These are phyloP conservation scores for Debaryomyces robertsiae DNA, from an alignment of 1,139 yeast genomes.

Conservation along the genomic window DNA sequence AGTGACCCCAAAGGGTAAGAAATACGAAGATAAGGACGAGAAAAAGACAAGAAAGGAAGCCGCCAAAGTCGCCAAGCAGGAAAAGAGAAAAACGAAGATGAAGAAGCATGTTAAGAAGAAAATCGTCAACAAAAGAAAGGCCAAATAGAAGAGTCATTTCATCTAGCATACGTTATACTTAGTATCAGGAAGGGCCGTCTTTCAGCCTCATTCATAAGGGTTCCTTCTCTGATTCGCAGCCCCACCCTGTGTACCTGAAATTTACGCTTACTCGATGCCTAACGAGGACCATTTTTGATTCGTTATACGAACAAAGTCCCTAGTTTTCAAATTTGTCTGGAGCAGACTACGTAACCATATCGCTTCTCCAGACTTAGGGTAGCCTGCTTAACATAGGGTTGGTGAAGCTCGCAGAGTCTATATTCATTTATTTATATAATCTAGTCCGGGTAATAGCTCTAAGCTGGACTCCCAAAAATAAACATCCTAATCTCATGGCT, in stretches of 20 bases:
- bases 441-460: slow-evolving; percentile 4
- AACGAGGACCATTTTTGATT: too few relatives aligned
- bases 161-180: not conserved
- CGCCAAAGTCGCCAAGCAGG: slow-evolving; percentile 81
- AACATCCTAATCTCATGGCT: not conserved
- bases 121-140: slow-evolving; percentile 57
- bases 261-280: too few relatives aligned
- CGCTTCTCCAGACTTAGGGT: too few relatives aligned
- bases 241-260: too few relatives aligned
- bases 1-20: slow-evolving; percentile 62
- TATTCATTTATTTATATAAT: too few relatives aligned
- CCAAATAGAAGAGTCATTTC: slow-evolving; percentile 19
- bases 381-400: too few relatives aligned
- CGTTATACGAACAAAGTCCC: too few relatives aligned
- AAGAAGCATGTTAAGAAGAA: slow-evolving; percentile 90
- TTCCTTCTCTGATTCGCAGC: not conserved
- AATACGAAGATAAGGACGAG: slow-evolving; percentile 78
- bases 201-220: not conserved
- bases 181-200: too few relatives aligned
- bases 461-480: slow-evolving; percentile 1
- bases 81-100: slow-evolving; percentile 86
- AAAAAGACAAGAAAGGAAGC: slow-evolving; percentile 84
- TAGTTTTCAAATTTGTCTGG: too few relatives aligned
- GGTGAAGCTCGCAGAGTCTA: too few relatives aligned
- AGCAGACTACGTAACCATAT: too few relatives aligned